phyloP scores from a whole-genome alignment of 768 basidiomycete species.

The Lactifluus pinguis region DNA sequence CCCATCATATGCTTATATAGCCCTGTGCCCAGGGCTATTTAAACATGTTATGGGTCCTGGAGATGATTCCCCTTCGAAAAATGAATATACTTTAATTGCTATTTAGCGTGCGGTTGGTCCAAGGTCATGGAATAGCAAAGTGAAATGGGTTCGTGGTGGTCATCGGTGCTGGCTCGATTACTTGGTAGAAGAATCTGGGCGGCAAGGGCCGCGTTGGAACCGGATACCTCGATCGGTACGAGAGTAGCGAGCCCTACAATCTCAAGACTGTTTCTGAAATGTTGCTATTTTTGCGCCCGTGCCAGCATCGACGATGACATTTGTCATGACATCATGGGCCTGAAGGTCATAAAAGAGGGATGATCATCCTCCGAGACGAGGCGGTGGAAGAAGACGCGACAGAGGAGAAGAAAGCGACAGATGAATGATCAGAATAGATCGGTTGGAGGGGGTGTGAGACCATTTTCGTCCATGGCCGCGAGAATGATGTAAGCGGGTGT shows the following conservation, averaged over 20 bases:
- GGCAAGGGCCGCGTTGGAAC: conserved; percentile 22
- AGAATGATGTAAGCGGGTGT: conserved; percentile 31
- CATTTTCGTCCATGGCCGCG: conserved; percentile 20
- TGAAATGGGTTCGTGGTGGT: neutral
- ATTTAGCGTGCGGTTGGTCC: neutral
- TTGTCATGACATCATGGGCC: conserved; percentile 82
- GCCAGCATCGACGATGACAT: conserved; percentile 79
- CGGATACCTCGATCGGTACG: conserved; percentile 73
- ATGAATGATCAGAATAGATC: conserved; percentile 49
- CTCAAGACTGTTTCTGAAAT: conserved; percentile 65
- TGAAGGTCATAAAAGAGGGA: conserved; percentile 82
- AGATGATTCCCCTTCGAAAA: too few species aligned
- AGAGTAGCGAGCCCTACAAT: conserved; percentile 68
- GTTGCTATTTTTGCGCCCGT: conserved; percentile 59
- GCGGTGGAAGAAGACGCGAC: conserved; percentile 30
- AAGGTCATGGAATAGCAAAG: neutral
- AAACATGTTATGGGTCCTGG: too few species aligned
- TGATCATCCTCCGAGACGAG: conserved; percentile 59
- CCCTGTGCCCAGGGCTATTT: too few species aligned
- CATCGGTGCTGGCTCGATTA: conserved; percentile 27
- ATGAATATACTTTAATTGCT: too few species aligned
- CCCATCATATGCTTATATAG: too few species aligned
- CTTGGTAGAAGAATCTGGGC: conserved; percentile 15
- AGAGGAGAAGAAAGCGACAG: conserved; percentile 34
- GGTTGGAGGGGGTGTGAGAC: conserved; percentile 34